Conservation (phyloP, 2,329 filamentous ascomycete genomes). For the Apiospora aurea region DNA sequence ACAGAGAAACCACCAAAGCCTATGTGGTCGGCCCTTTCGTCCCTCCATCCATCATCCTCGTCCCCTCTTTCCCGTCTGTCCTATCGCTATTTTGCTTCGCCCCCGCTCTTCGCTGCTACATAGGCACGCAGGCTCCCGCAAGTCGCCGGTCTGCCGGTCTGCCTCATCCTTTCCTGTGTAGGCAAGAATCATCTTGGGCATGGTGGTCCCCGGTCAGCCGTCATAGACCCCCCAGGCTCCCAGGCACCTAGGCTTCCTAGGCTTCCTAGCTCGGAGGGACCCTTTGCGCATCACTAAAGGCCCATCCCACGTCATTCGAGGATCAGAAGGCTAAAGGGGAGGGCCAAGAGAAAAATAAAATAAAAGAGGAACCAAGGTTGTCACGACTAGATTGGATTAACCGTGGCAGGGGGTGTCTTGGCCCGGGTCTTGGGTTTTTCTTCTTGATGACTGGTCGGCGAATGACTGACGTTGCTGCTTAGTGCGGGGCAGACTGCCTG, state of each 20-base stretch:
- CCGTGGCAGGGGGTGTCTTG: neutral
- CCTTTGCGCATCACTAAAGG: slow-evolving; percentile 15
- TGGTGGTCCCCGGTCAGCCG: slow-evolving; percentile 2
- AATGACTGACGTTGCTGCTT: neutral
- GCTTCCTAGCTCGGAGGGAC: neutral
- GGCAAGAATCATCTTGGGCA: slow-evolving; percentile 17
- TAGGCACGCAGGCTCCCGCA: slow-evolving; percentile 7
- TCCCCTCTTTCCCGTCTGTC: neutral
- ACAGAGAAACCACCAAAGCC: neutral
- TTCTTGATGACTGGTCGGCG: neutral
- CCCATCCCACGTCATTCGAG: slow-evolving; percentile 13
- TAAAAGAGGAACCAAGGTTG: slow-evolving; percentile 10
- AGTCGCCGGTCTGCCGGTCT: slow-evolving; percentile 13
- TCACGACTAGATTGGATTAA: neutral
- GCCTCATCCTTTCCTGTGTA: neutral
- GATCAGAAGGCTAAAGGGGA: slow-evolving; percentile 12
- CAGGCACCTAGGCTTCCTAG: neutral
- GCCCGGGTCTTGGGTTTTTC: neutral
- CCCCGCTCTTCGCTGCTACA: neutral
- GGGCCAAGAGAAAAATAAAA: neutral
- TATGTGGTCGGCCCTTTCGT: neutral
- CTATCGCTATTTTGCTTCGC: neutral
- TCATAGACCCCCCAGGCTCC: neutral
- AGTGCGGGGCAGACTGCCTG: neutral
- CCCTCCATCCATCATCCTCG: neutral